Evolutionary conservation across 2,329 filamentous ascomycete genomes (phyloP), one percentile per base, ranked within the genome.

Genomic region (Aspergillus ruber): DNA sequence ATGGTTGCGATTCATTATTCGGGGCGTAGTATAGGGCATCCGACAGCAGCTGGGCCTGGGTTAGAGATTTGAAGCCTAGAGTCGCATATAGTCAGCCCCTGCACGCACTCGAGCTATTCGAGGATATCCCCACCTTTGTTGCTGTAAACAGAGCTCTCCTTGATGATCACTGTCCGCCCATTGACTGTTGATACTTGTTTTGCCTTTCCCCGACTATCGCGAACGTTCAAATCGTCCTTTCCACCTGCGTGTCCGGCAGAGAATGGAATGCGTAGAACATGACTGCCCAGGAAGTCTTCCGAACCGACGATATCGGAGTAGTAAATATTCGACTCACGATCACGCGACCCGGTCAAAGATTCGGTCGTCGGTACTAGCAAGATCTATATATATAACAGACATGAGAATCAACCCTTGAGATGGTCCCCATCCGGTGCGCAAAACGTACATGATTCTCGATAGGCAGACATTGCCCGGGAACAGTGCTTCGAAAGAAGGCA

Each of bases 401-500:
- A 43, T 47, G 41, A 47, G 47, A 43, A 46, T 49, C 36, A 38
- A 42, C 9, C 17, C 17, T 39, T 20, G 15, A 9, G 17, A 18
- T 20, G 10, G 15, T 21, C 10, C 10, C 17, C 36, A 39, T 39
- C 36, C 18, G 17, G 17, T 3, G 10, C 15, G 36, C 33, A 18
- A 33, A 21, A 56, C 62, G 59, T 75, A 84, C 82, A 77, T 97
- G 88, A 69, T 95, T 88, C 70, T 93, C 86, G 56, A 90, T 81
- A 47, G 93, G 90, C 54, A 85, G 82, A 78, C 93, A 97, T 83
- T 97, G 91, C 63, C 86, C 78, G 60, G 87, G 86, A 67, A 96
- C 81, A 70, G 88, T 84, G 81, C 90, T 97, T 77, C 89, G 90
- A 81, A 96, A 96, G 83, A 98, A 97, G 79, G 91, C 90, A 78